These are phyloP conservation scores for Diaporthe ampelina DNA, from an alignment of 2,329 filamentous ascomycete species.

Conservation along the genomic window DNA sequence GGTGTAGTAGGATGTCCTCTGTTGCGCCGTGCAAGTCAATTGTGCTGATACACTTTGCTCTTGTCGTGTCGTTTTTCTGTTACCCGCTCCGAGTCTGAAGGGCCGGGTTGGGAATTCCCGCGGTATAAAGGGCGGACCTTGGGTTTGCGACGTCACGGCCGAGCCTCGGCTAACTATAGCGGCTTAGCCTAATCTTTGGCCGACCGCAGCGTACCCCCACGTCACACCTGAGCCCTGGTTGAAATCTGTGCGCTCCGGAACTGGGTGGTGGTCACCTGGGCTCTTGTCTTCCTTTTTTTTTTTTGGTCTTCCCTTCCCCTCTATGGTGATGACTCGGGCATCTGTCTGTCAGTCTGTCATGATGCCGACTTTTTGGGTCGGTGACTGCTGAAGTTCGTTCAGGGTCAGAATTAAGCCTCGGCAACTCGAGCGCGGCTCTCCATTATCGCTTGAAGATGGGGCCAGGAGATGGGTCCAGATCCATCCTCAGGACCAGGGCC, in stretches of 20 bases:
- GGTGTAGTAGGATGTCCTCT: background rate
- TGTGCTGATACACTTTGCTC: conserved; percentile 28
- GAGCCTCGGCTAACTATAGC: conserved; percentile 37
- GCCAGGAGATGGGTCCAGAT: conserved; percentile 30
- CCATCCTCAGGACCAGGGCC: conserved; percentile 16
- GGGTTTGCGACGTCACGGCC: conserved; percentile 34
- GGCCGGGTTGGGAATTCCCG: conserved; percentile 26
- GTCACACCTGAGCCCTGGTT: background rate
- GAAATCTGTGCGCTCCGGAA: background rate
- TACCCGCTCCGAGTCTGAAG: conserved; percentile 10
- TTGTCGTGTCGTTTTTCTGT: background rate
- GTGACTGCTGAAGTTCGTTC: background rate
- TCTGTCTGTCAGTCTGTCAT: background rate
- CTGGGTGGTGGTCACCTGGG: background rate
- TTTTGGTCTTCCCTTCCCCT: no score
- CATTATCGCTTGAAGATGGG: conserved; percentile 23
- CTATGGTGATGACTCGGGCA: background rate
- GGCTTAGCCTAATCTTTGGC: background rate
- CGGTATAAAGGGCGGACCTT: conserved; percentile 28
- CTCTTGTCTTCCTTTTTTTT: no score
- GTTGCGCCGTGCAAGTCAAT: background rate
- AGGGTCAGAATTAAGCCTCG: conserved; percentile 7
- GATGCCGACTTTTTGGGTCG: background rate
- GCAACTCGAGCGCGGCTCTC: conserved; percentile 19
- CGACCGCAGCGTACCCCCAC: conserved; percentile 8